Evolutionary conservation across 768 basidiomycete species (phyloP).

Genomic region (Gymnopilus dilepis): DNA sequence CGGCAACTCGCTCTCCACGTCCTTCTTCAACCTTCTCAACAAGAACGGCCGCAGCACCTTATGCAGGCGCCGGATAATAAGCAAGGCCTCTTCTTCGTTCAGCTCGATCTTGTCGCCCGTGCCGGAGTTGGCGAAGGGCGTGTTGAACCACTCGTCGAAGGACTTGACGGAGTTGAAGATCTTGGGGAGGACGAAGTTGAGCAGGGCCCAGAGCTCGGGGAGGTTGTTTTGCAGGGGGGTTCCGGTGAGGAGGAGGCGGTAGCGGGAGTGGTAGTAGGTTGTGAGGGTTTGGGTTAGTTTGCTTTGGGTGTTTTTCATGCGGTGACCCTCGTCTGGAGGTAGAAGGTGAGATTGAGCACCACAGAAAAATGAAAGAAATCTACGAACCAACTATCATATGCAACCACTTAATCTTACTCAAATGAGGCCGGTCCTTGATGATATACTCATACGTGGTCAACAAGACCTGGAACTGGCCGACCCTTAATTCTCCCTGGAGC

Average conservation of each 20-base stretch:
- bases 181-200: slow-evolving; percentile 94
- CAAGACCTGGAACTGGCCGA: slow-evolving; percentile 88
- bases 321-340: slow-evolving; percentile 86
- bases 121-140: slow-evolving; percentile 98
- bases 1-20: slow-evolving; percentile 93
- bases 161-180: slow-evolving; percentile 99
- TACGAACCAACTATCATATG: slow-evolving; percentile 93
- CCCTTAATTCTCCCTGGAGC: slow-evolving; percentile 77
- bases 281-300: slow-evolving; percentile 91
- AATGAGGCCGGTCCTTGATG: slow-evolving; percentile 91
- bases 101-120: slow-evolving; percentile 97
- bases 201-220: slow-evolving; percentile 92
- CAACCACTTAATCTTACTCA: slow-evolving; percentile 93
- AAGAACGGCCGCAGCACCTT: slow-evolving; percentile 97
- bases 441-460: slow-evolving; percentile 97
- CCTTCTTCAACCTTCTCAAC: slow-evolving; percentile 91
- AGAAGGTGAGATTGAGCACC: slow-evolving; percentile 8
- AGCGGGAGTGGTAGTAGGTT: slow-evolving; percentile 90
- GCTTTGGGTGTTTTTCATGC: slow-evolving; percentile 95
- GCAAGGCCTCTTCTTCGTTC: slow-evolving; percentile 98
- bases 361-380: not conserved
- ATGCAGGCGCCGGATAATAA: slow-evolving; percentile 95
- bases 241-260: slow-evolving; percentile 93
- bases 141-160: slow-evolving; percentile 99
- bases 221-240: slow-evolving; percentile 98